These are phyloP conservation scores for Plectosphaerella sp. DNA, from an alignment of 2,329 filamentous ascomycete genomes.

Conservation along the genomic window DNA sequence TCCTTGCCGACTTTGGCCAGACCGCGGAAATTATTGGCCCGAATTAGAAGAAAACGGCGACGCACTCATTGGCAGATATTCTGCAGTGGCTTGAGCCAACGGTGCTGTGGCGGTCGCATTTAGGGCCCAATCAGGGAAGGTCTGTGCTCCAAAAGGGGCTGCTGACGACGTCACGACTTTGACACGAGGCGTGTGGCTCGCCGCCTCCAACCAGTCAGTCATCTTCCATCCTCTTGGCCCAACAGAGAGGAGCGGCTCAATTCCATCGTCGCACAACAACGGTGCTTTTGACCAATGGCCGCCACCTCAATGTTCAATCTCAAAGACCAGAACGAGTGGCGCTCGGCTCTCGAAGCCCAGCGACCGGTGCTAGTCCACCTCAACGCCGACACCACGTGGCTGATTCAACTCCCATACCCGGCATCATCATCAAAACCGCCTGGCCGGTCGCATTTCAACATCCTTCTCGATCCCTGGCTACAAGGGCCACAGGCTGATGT, in stretches of 20 bases:
- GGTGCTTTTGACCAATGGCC: background rate
- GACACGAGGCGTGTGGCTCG: background rate
- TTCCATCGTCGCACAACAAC: background rate
- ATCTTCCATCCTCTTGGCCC: background rate
- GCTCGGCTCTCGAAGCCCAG: constrained; percentile 1
- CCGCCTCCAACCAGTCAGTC: background rate
- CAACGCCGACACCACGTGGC: constrained; percentile 64
- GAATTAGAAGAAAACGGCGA: no score
- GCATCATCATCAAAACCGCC: constrained; percentile 30
- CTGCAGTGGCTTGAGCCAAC: no score
- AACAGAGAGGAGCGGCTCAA: background rate
- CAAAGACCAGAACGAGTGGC: constrained; percentile 4
- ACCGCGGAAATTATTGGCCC: no score
- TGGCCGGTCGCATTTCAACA: constrained; percentile 54
- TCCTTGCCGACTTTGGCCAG: no score
- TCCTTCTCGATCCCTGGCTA: constrained; percentile 64
- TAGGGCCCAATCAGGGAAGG: no score
- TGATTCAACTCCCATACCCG: constrained; percentile 59
- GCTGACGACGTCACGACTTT: background rate
- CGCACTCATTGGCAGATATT: no score
- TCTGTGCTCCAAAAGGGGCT: no score
- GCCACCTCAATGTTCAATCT: constrained; percentile 3
- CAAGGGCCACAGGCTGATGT: constrained; percentile 59
- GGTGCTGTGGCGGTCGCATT: no score
- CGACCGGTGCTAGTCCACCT: constrained; percentile 54